Base-by-base conservation (phyloP, 305 asterid species). In the Fraxinus sp. region DNA sequence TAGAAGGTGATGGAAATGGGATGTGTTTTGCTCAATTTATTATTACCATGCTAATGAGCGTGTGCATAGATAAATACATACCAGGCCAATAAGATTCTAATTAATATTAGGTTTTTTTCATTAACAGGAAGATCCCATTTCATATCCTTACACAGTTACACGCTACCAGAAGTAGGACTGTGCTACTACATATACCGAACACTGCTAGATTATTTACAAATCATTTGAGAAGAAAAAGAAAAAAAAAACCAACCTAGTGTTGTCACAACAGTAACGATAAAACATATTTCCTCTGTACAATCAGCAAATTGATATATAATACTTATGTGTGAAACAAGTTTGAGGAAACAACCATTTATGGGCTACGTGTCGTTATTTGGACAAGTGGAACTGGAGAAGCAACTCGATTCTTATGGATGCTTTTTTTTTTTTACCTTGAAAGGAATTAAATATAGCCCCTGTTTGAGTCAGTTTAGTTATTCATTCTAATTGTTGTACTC, bases 1-100 rank as follows among this genome's bases (percentile, higher is more conserved):
- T 39, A 46, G 85, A 62, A 28, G 85, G 74, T n/a, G 78, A 74
- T 83, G 64, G 82, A 59, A 83, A 77, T 28, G 82, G 71, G 30
- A 71, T 14, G 32, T 39, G 22, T 72, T 46, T 39, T 59, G 35
- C 64, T 55, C 30, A 22, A 78, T 74, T 10, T 71, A 49, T 11
- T 10, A 52, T n/a, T 5, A 35, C 11, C 24, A 37, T n/a, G 13
- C 9, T 9, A 1, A 18, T 4, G 79, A 1, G 36, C 79, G 79
- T 74, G 59, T 22, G 62, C 18, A 10, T 24, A 75, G 18, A 49
- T 49, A n/a, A 1, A 3, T 49, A 13, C 14, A 14, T 14, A 49
- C 59, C 46, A 10, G 8, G 37, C 7, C 37, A 28, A 11, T 68
- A 28, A 11, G 74, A 68, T 68, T 68, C 20, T 66, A 28, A 66